A percentile compares a stretch with the other conserved stretches of the same genome.
Evolutionary conservation across 306 rosid genomes (phyloP).

Genomic region (Cicer cuneatum): DNA sequence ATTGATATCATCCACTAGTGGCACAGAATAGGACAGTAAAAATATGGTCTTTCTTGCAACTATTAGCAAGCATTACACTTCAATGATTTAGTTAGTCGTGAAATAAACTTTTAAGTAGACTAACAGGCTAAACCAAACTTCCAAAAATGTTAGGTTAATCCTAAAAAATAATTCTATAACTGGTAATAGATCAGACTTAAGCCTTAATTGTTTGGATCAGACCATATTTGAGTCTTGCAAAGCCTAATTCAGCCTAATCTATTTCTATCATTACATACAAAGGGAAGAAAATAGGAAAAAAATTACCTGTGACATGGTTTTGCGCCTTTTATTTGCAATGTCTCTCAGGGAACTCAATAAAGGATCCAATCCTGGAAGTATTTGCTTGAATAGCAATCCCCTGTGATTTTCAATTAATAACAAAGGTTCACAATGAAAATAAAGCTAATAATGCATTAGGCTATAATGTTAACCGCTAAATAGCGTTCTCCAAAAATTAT

Average conservation of each 20-base stretch:
- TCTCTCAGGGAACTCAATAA: conserved; percentile 65
- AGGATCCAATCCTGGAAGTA: conserved; percentile 89
- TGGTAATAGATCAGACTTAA: too few relatives aligned
- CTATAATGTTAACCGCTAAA: conserved; percentile 6
- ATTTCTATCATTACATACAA: not conserved
- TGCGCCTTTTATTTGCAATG: conserved; percentile 70
- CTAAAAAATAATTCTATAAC: too few relatives aligned
- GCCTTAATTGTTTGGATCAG: too few relatives aligned
- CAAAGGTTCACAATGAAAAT: not conserved
- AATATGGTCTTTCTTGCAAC: too few relatives aligned
- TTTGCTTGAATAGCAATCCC: conserved; percentile 76
- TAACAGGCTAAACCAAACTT: too few relatives aligned
- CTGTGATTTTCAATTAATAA: conserved; percentile 48
- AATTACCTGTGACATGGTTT: conserved; percentile 78
- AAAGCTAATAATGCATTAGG: conserved; percentile 15
- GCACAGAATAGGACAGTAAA: too few relatives aligned
- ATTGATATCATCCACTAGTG: not conserved
- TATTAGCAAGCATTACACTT: too few relatives aligned
- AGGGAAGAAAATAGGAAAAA: not conserved
- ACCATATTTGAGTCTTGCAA: too few relatives aligned
- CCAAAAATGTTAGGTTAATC: too few relatives aligned
- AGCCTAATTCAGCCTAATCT: too few relatives aligned
- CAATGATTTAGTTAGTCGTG: too few relatives aligned
- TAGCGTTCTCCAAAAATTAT: not conserved
- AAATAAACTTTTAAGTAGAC: too few relatives aligned